A percentile compares a stretch with the other conserved stretches of the same genome.
Evolutionary conservation across 2,329 filamentous ascomycete genomes (phyloP).

Genomic region (Paecilomyces sp.): DNA sequence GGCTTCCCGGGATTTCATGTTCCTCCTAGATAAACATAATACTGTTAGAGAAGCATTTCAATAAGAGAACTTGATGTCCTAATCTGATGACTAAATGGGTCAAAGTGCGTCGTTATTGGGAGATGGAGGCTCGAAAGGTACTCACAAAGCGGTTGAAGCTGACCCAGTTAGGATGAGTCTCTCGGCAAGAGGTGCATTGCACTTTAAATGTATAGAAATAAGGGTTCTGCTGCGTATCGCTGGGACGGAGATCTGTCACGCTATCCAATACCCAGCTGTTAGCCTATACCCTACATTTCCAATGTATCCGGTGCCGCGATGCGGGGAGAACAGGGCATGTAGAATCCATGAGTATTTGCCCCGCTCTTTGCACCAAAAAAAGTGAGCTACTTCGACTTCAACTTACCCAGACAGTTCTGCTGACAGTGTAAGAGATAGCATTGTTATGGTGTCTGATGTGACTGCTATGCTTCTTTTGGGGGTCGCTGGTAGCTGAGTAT

Average conservation of each 20-base stretch:
- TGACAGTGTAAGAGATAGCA: constrained; percentile 32
- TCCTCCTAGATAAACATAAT: constrained; percentile 55
- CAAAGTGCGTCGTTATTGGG: background rate
- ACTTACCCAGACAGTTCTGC: constrained; percentile 32
- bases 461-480: background rate
- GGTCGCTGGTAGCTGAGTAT: background rate
- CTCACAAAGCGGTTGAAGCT: constrained; percentile 82
- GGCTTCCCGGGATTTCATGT: constrained; percentile 85
- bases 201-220: constrained; percentile 99
- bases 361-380: background rate
- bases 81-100: background rate
- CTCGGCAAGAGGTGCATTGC: constrained; percentile 94
- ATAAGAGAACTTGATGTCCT: background rate
- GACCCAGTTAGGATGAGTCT: constrained; percentile 80
- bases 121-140: constrained; percentile 8
- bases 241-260: constrained; percentile 80
- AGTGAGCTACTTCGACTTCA: background rate
- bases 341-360: background rate
- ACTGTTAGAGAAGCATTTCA: background rate
- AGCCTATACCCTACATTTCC: background rate
- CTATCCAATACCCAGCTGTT: constrained; percentile 39
- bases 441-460: constrained; percentile 11
- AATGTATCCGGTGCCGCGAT: background rate
- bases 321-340: background rate
- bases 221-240: constrained; percentile 70